These are phyloP conservation scores for Xylariaceae sp. DNA, from an alignment of 2,329 filamentous ascomycete genomes.

Conservation along the genomic window DNA sequence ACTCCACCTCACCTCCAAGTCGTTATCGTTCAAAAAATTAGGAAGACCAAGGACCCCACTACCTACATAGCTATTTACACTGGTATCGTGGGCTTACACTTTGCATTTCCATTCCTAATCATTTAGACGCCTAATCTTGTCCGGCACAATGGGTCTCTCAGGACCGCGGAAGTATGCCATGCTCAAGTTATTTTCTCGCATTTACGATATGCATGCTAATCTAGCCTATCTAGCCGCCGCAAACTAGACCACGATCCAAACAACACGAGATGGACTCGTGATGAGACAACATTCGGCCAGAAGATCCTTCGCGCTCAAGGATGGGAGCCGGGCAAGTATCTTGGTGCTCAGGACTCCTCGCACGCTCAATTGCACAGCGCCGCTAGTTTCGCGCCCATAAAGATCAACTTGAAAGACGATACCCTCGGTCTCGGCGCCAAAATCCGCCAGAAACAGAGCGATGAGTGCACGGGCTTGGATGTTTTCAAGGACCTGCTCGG, in stretches of 20 bases:
- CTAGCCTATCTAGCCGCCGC: slow-evolving; percentile 45
- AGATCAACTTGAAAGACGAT: slow-evolving; percentile 86
- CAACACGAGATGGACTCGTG: slow-evolving; percentile 90
- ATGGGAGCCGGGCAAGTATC: slow-evolving; percentile 83
- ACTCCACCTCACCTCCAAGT: slow-evolving; percentile 2
- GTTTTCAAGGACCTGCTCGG: slow-evolving; percentile 87
- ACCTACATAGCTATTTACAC: not conserved
- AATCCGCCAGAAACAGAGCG: slow-evolving; percentile 65
- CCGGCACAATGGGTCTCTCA: slow-evolving; percentile 37
- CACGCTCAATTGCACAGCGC: slow-evolving; percentile 79
- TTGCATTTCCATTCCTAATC: not conserved
- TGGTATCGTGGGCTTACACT: slow-evolving; percentile 9
- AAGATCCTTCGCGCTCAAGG: slow-evolving; percentile 87
- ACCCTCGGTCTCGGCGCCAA: slow-evolving; percentile 88
- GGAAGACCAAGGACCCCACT: slow-evolving; percentile 12
- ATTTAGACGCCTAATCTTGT: not conserved
- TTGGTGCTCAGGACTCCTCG: slow-evolving; percentile 77
- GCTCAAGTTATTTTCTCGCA: not conserved
- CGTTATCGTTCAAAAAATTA: slow-evolving; percentile 27
- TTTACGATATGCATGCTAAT: slow-evolving; percentile 9
- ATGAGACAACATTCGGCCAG: slow-evolving; percentile 84
- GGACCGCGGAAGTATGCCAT: slow-evolving; percentile 35
- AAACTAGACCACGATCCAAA: slow-evolving; percentile 93
- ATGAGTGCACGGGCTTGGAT: slow-evolving; percentile 83
- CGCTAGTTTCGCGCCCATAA: slow-evolving; percentile 84